Percentiles rank a stretch among this genome's conserved stretches.
Evolutionary conservation across 306 rosid genomes (phyloP).

Genomic region (Lupinus albus): DNA sequence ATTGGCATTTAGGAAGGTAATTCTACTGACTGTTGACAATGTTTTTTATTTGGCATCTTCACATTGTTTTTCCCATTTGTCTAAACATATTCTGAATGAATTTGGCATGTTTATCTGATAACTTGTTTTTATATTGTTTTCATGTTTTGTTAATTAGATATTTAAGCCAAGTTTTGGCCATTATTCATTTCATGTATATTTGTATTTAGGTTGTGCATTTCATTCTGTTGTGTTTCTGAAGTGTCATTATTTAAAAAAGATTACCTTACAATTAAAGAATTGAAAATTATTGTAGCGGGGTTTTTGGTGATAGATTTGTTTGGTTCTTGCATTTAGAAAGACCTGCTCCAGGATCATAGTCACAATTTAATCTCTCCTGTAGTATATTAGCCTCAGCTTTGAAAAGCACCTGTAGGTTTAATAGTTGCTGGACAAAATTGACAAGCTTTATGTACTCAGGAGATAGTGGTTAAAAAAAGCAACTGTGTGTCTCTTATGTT

Average conservation of each 20-base stretch:
- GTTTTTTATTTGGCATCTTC: conserved; percentile 13
- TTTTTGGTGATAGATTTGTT: not conserved
- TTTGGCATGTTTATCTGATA: conserved; percentile 12
- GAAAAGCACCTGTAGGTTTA: no score
- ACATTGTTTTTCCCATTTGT: conserved; percentile 9
- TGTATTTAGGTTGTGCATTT: not conserved
- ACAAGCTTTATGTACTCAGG: no score
- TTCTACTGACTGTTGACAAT: conserved; percentile 28
- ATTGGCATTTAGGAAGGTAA: conserved; percentile 85
- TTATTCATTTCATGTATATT: conserved; percentile 2
- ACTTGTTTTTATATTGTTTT: not conserved
- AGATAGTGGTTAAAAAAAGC: no score
- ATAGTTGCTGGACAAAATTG: no score
- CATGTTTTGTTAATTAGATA: not conserved
- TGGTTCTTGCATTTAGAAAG: not conserved
- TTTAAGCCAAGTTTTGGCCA: not conserved
- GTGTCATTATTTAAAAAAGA: not conserved
- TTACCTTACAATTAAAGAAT: not conserved
- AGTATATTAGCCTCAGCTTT: no score
- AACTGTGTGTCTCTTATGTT: no score
- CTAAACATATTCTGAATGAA: not conserved
- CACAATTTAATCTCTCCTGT: no score
- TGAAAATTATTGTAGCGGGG: not conserved
- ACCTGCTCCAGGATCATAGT: no score
- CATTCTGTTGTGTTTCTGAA: not conserved